Evolutionary conservation across 345 rosid genomes (phyloP).

Genomic region (Heritiera fomes): DNA sequence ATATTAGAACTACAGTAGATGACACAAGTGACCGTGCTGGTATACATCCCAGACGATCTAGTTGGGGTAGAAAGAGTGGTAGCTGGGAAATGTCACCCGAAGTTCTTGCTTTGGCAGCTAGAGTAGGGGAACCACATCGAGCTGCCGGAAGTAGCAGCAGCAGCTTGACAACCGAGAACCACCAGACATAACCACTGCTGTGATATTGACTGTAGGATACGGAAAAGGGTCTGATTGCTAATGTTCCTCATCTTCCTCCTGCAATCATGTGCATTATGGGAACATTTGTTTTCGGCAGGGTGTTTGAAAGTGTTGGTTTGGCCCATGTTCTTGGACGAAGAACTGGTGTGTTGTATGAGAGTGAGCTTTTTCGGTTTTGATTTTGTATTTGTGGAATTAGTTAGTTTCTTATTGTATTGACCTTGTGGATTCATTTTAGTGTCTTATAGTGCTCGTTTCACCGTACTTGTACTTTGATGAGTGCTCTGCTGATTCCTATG

Average conservation of each 20-base stretch:
- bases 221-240: constrained; percentile 18
- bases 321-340: constrained; percentile 36
- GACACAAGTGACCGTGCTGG: constrained; percentile 62
- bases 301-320: constrained; percentile 36
- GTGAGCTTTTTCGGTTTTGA: constrained; percentile 42
- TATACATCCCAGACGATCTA: constrained; percentile 75
- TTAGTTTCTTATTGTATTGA: constrained; percentile 39
- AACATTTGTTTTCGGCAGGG: constrained; percentile 22
- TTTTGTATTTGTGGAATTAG: constrained; percentile 39
- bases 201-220: constrained; percentile 27
- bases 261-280: constrained; percentile 20
- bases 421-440: constrained; percentile 25
- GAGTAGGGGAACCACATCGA: constrained; percentile 78
- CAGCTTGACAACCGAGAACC: constrained; percentile 54
- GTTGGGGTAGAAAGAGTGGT: constrained; percentile 80
- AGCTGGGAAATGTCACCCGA: constrained; percentile 86
- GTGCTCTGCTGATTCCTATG: not conserved
- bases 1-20: constrained; percentile 62
- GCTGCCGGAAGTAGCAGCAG: constrained; percentile 60
- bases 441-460: not conserved
- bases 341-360: constrained; percentile 47
- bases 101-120: constrained; percentile 86
- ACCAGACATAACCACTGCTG: constrained; percentile 39
- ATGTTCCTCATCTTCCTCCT: constrained; percentile 14
- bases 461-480: not conserved